Base-by-base conservation (phyloP, 225 moss, liverwort and hornwort species). In the Rhytidiadelphus loreus region DNA sequence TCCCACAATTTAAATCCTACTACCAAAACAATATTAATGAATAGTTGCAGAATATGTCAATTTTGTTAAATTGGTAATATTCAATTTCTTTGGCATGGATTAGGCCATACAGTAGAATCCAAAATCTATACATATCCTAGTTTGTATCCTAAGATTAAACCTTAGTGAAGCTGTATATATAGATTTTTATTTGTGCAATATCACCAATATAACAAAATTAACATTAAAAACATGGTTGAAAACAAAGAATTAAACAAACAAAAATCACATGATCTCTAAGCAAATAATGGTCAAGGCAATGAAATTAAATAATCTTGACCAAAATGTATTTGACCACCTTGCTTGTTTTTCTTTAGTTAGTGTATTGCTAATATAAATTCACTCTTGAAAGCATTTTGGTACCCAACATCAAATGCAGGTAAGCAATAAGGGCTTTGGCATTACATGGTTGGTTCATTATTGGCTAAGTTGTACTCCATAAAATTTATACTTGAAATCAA, bases 61-160 rank as follows among this genome's bases (percentile, higher is more conserved):
- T 65, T 63, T 63, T 15, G 30, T 32, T 65, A 35, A 65, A 65
- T 65, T 35, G 65, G 5, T 65, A 5, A 65, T 17, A 65, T 19
- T 64, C 9, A 17, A 10, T 64, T 19, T 35, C 1, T 64, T 64
- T 64, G 35, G 64, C 13, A 3, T 60, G 26, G 6, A 12, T 60
- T 25, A 22, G 5, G 25, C 21, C 8, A 12, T 11, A 23, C 3
- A 3, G 0, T 1, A 33, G 2, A 63, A 63, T 1, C 14, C 17
- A 8, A 18, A 33, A 33, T 64, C 9, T 35, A 64, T 64, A 64
- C 64, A 19, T 64, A 5, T n/a, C 23, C 13, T 68, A n/a, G 2
- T 68, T n/a, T 68, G 13, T 68, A 7, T 4, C 12, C 0, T 68
- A 2, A 23, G n/a, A 68, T n/a, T 68, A 68, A 2, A 23, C n/a